A percentile compares a stretch with the other conserved stretches of the same genome.
Conservation (phyloP, 208 protist genomes). For the Leishmania mexicana region DNA sequence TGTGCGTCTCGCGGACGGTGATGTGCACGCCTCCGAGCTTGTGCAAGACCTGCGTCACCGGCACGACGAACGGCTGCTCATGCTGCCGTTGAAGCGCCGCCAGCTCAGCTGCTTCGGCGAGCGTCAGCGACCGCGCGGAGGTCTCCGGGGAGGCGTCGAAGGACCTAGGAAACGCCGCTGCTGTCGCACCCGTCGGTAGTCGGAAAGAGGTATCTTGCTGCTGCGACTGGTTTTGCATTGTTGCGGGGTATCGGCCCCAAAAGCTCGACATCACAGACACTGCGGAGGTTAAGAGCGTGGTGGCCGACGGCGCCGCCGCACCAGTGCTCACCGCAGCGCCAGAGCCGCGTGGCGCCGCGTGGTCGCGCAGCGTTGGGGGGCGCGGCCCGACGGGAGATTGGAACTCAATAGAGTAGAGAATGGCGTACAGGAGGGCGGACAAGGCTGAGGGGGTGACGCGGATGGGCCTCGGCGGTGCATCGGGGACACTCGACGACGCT, state of each 20-base stretch:
- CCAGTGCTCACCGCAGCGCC: background rate
- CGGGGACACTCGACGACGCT: background rate
- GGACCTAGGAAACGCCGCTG: conserved; percentile 36
- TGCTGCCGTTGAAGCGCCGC: conserved; percentile 39
- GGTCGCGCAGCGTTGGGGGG: conserved; percentile 21
- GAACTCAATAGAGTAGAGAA: conserved; percentile 79
- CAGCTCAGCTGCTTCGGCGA: conserved; percentile 24
- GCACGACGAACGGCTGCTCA: conserved; percentile 42
- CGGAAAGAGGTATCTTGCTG: conserved; percentile 11
- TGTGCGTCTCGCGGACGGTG: conserved; percentile 43
- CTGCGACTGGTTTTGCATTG: conserved; percentile 5
- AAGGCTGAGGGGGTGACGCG: conserved; percentile 68
- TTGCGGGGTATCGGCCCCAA: conserved; percentile 25
- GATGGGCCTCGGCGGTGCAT: conserved; percentile 33
- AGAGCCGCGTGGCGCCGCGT: conserved; percentile 1
- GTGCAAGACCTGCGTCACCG: conserved; percentile 39
- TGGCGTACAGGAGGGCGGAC: conserved; percentile 61
- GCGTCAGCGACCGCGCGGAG: conserved; percentile 18
- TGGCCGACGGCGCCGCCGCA: conserved; percentile 5
- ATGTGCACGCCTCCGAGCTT: conserved; percentile 45
- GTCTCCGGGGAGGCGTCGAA: conserved; percentile 49
- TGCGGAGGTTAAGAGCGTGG: conserved; percentile 27
- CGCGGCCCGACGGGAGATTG: conserved; percentile 52
- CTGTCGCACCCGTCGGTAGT: background rate
- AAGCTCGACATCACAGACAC: conserved; percentile 35